Base-by-base conservation (phyloP, 2,329 filamentous ascomycete genomes). In the Pseudogymnoascus verrucosus region DNA sequence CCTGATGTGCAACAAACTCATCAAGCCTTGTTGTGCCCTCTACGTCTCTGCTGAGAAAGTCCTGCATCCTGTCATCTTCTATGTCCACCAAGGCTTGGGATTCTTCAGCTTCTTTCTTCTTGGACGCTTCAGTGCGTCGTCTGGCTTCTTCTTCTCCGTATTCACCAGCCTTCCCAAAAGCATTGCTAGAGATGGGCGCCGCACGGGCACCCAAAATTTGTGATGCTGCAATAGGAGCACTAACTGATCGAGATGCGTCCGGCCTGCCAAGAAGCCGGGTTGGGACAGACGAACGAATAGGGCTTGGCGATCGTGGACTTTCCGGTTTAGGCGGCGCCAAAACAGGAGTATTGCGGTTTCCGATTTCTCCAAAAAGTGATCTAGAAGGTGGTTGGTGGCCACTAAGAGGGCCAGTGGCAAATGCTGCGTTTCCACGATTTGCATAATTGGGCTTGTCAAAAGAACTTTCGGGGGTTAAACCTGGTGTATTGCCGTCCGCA, bases 271-370 rank as follows among this genome's bases (percentile, higher is more conserved):
- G 69, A 28, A 82, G 69, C 68, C 80, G 78, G 65, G 77, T 74
- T 34, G 85, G 84, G 31, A 85, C 75, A 42, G 83, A 80, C 62
- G 80, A 78, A 36, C 88, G 84, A 26, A 90, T 76, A 1, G 89
- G 89, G 67, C 89, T 92, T 1, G 89, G 89, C 8, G 89, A 91
- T 37, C 88, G 84, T 57, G 89, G 87, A 67, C 84, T 87, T n/a
- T 79, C 77, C 63, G 73, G 77, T 36, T 74, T 79, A 23, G 83
- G 78, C 36, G 76, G 74, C 54, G 82, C 83, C 8, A 84, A 77
- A 63, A 89, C 83, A 23, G 81, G 66, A 0, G 84, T 82, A 16
- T 78, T 79, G 42, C 77, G 79, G 40, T 77, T 77, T 64, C 75
- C 75, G 40, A 85, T 71, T 64, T 86, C 82, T 7, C 82, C 84